A percentile compares a stretch with the other conserved stretches of the same genome.
These are phyloP conservation scores for Acacia acuminata DNA, from an alignment of 306 rosid species.

Conservation along the genomic window DNA sequence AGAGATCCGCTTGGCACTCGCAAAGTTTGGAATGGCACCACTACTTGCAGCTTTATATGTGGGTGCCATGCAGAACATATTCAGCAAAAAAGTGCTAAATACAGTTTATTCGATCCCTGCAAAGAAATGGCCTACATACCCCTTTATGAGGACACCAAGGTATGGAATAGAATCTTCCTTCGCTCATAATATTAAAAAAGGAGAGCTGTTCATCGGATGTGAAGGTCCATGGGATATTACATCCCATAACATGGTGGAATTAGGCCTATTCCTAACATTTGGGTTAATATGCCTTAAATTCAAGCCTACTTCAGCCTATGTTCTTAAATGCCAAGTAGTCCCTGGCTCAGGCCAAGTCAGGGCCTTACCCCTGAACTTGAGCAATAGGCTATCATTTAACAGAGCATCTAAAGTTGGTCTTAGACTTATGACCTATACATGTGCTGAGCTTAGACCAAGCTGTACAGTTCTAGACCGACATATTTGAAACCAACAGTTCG, in stretches of 20 bases:
- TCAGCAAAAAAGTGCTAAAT: slow-evolving; percentile 98
- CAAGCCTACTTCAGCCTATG: too few relatives aligned
- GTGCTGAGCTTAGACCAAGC: background rate
- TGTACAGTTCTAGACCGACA: too few relatives aligned
- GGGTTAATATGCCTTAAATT: too few relatives aligned
- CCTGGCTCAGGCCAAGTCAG: too few relatives aligned
- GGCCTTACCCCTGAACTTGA: background rate
- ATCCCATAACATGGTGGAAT: too few relatives aligned
- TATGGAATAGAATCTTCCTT: slow-evolving; percentile 20
- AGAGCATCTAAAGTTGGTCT: background rate
- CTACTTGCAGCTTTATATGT: slow-evolving; percentile 97
- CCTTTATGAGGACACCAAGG: slow-evolving; percentile 95
- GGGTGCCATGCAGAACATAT: slow-evolving; percentile 98
- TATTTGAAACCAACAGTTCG: background rate
- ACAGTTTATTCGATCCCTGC: slow-evolving; percentile 97
- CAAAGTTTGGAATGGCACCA: slow-evolving; percentile 79
- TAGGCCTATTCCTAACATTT: too few relatives aligned
- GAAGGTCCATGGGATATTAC: too few relatives aligned
- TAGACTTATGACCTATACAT: background rate
- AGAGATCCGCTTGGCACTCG: slow-evolving; percentile 71
- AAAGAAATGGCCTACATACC: slow-evolving; percentile 99
- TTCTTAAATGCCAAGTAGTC: too few relatives aligned
- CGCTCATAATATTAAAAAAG: background rate
- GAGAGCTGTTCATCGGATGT: too few relatives aligned
- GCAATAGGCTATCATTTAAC: background rate